These are phyloP conservation scores for Dioszegia hungarica DNA, from an alignment of 768 basidiomycete genomes.

Conservation along the genomic window DNA sequence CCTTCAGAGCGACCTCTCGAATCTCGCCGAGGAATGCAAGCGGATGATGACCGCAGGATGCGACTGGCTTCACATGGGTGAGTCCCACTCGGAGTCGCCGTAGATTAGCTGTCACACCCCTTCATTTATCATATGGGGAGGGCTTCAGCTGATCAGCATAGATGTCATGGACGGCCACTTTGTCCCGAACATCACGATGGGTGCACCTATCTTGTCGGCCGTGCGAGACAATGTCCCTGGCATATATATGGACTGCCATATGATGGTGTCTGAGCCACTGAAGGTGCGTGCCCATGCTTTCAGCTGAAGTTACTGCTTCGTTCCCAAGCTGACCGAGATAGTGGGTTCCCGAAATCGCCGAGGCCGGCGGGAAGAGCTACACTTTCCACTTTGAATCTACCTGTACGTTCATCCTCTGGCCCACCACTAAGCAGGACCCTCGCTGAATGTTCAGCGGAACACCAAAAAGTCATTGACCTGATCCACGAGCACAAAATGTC, in stretches of 20 bases:
- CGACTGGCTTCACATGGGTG: slow-evolving; percentile 98
- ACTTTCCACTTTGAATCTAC: slow-evolving; percentile 96
- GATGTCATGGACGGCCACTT: slow-evolving; percentile 98
- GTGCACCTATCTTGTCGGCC: slow-evolving; percentile 79
- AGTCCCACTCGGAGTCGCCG: slow-evolving; percentile 14
- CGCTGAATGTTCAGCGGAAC: slow-evolving; percentile 14
- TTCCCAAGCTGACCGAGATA: slow-evolving; percentile 47
- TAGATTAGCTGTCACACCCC: background rate
- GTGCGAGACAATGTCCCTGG: slow-evolving; percentile 81
- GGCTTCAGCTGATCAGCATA: slow-evolving; percentile 39
- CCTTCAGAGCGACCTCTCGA: slow-evolving; percentile 75
- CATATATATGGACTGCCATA: slow-evolving; percentile 99
- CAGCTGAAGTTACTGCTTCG: background rate
- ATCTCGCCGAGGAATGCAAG: slow-evolving; percentile 89
- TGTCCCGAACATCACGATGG: slow-evolving; percentile 98
- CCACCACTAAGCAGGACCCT: too few species aligned
- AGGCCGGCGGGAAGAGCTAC: slow-evolving; percentile 89
- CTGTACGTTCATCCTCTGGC: slow-evolving; percentile 56
- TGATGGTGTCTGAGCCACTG: slow-evolving; percentile 96
- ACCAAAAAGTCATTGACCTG: slow-evolving; percentile 64
- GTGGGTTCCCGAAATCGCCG: slow-evolving; percentile 96
- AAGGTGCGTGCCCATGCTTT: slow-evolving; percentile 54
- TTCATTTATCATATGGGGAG: background rate
- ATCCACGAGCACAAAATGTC: slow-evolving; percentile 84
- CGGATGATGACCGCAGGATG: slow-evolving; percentile 91